Evolutionary conservation across 2,329 filamentous ascomycete species (phyloP).

Genomic region (Dryadomyces quercus-mongolicae): DNA sequence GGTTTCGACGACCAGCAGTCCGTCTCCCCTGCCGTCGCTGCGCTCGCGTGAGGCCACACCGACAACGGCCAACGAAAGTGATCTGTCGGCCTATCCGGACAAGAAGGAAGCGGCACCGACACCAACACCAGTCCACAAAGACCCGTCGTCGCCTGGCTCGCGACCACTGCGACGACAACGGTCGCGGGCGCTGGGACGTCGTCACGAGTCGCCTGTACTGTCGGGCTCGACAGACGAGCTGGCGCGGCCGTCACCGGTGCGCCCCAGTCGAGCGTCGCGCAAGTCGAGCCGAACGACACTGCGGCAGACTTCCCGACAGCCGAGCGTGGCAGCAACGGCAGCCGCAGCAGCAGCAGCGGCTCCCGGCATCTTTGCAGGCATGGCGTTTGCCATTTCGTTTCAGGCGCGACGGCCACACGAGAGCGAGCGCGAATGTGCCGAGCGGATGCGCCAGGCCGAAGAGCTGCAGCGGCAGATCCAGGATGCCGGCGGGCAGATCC

Average conservation of each 20-base stretch:
- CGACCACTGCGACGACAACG: not conserved
- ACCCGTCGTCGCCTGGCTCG: no score
- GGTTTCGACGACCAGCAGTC: slow-evolving; percentile 27
- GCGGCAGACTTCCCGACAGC: not conserved
- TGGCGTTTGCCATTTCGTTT: slow-evolving; percentile 82
- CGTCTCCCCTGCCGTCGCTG: slow-evolving; percentile 25
- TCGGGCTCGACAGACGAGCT: slow-evolving; percentile 39
- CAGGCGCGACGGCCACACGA: slow-evolving; percentile 36
- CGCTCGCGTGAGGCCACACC: slow-evolving; percentile 7
- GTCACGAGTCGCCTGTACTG: slow-evolving; percentile 13
- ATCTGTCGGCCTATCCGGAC: not conserved
- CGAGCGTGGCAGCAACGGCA: slow-evolving; percentile 2
- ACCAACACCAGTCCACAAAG: not conserved
- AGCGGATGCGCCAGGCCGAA: slow-evolving; percentile 26
- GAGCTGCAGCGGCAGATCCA: slow-evolving; percentile 49
- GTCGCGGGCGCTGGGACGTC: no score
- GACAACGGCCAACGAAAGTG: slow-evolving; percentile 7
- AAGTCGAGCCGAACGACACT: slow-evolving; percentile 16
- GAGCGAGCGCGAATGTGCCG: slow-evolving; percentile 34
- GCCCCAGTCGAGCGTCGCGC: slow-evolving; percentile 20
- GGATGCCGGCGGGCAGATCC: slow-evolving; percentile 58
- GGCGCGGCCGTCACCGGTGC: slow-evolving; percentile 23
- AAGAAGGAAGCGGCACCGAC: not conserved
- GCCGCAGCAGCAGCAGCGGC: no score
- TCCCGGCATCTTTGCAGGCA: slow-evolving; percentile 55